Base-by-base conservation (phyloP, 495 filamentous ascomycete genomes). In the Penicillium lividum region DNA sequence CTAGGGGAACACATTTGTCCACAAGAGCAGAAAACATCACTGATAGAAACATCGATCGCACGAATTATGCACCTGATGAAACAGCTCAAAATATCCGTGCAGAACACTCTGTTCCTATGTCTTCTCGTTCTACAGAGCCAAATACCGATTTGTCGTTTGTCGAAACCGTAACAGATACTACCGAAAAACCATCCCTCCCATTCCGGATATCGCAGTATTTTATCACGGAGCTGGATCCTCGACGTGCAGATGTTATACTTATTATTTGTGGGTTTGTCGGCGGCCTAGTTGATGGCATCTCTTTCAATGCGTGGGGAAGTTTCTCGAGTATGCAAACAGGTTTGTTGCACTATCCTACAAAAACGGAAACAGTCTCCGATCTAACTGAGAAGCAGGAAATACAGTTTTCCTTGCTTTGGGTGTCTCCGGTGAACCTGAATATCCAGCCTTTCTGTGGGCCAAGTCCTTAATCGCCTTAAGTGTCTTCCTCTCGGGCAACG, bases 301-400 rank as follows among this genome's bases (percentile, higher is more conserved):
- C 77, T 48, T 79, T 69, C 57, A 66, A 71, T 63, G 80, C 81
- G 31, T 84, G 81, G 68, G 79, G 82, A 4, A 82, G 78, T 62
- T 84, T 84, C 61, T 73, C 80, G 33, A 80, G 79, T 54, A 84
- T 84, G 82, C 82, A 84, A 65, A 84, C 82, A 51, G 80, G 80
- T 77, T 71, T 61, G 46, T 28, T 27, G 29, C 7, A 34, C 28
- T 8, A 22, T 6, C 13, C 40, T 4, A 22, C 0, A 3, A 11
- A 13, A 8, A n/a, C 22, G 7, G 8, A 9, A 16, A 25, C n/a
- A 22, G 22, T 22, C 22, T 22, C 22, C n/a, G 2, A 8, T 38
- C 45, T 31, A 54, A 58, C 27, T 18, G 43, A 45, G 11, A 42
- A 33, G 8, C 11, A 77, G 74, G 74, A 56, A 77, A 77, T 57